Evolutionary conservation across 2,329 filamentous ascomycete genomes (phyloP), one percentile per base, ranked within the genome.

Genomic region (Botrytis fabae): DNA sequence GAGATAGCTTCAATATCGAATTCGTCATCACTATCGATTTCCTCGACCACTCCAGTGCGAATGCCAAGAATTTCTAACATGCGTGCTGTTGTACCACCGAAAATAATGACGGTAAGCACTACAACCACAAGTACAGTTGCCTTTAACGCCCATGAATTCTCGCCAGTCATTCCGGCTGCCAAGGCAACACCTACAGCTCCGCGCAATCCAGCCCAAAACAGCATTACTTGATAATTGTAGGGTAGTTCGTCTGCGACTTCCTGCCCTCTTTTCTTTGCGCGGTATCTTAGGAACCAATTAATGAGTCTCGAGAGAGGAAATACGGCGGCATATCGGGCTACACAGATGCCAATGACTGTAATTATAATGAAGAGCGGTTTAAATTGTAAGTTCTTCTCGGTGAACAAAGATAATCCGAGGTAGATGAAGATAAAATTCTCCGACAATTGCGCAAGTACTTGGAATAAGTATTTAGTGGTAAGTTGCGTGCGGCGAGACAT

Each of bases 381-480:
- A 84, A 97, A 99, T 74, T 93, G 90, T 38, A 98, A 86, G 68
- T 93, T 90, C 70, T 90, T 91, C 79, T 98, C 95, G 4, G 96
- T 98, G 82, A 99, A 98, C 42, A 99, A 87, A 0, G 96, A 97
- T 4, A 99, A 86, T 9, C 96, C 96, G 0, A 99, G 89, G 80
- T 99, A 99, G 82, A 99, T 99, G 85, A 99, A 99, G 83, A 99
- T 99, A 81, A 99, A 99, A 83, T 99, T 99, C 84, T 99, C 96
- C 0, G 95, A 97, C 63, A 99, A 84, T 82, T 99, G 96, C 5
- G 96, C 93, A 78, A 97, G 91, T 75, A 97, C 91, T 82, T 97
- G 94, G 84, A 99, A 99, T 73, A 98, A 88, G 83, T 97, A 99
- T 82, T 99, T 99, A 70, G 96, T 99, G 25, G 96, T 97, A 75